Evolutionary conservation across 2,329 filamentous ascomycete genomes (phyloP).

Genomic region (Mariannaea elegans): DNA sequence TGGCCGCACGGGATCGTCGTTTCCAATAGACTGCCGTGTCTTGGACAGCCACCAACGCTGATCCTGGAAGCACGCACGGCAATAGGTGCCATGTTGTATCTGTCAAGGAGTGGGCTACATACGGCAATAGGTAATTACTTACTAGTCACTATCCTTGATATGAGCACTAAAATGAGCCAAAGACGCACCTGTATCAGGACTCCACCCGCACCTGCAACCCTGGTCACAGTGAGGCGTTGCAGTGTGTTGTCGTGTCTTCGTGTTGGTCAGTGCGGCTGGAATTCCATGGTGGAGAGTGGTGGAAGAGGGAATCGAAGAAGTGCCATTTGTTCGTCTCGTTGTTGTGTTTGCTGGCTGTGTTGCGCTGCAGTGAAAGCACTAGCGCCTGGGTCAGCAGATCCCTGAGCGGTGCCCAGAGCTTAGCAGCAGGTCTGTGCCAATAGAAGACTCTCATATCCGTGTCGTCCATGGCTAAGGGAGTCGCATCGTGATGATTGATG

Average conservation of each 20-base stretch:
- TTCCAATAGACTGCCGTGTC: conserved; percentile 12
- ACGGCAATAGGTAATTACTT: background rate
- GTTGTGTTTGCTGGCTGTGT: background rate
- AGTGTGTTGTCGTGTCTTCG: conserved; percentile 15
- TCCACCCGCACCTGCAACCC: conserved; percentile 9
- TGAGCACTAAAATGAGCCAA: background rate
- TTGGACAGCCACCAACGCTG: conserved; percentile 3
- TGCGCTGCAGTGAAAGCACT: background rate
- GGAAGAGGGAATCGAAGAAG: conserved; percentile 8
- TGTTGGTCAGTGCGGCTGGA: conserved; percentile 20
- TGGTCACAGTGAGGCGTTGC: conserved; percentile 14
- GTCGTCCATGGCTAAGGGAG: background rate
- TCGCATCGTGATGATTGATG: conserved; percentile 1
- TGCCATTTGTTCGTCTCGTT: conserved; percentile 9
- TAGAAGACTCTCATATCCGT: background rate
- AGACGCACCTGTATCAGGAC: background rate
- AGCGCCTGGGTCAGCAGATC: conserved; percentile 19
- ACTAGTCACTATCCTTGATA: background rate
- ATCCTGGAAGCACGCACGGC: conserved; percentile 12
- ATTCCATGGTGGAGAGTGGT: conserved; percentile 2
- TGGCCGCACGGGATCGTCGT: conserved; percentile 6
- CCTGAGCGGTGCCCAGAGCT: background rate
- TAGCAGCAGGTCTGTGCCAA: background rate
- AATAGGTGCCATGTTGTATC: conserved; percentile 5
- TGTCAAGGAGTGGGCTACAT: background rate